Evolutionary conservation across 352 stramenopile species (phyloP).

Genomic region (Pythium aristosporum): DNA sequence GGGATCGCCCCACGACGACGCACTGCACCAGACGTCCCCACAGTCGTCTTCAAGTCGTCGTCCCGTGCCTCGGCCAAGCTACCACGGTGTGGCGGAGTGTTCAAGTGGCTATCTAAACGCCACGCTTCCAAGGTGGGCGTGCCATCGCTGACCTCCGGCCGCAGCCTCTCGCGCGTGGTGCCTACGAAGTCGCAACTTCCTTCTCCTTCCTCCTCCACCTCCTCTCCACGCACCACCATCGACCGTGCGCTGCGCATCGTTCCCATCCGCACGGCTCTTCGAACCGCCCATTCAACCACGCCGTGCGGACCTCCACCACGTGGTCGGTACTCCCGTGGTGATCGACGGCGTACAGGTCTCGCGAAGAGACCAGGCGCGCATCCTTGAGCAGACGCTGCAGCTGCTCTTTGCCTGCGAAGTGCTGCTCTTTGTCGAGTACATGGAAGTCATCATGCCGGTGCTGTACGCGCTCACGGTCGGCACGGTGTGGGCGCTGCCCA

Average conservation of each 20-base stretch:
- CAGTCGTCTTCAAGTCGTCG: constrained; percentile 6
- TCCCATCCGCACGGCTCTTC: background rate
- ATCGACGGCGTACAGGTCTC: constrained; percentile 22
- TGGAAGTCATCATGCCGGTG: constrained; percentile 25
- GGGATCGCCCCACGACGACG: too few relatives aligned
- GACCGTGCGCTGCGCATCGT: background rate
- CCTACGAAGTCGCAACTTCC: too few relatives aligned
- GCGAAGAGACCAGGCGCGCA: constrained; percentile 23
- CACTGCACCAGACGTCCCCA: background rate
- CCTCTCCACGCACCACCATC: background rate
- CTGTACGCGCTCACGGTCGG: constrained; percentile 6
- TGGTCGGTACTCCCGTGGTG: background rate
- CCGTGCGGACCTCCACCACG: too few relatives aligned
- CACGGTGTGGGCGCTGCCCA: constrained; percentile 7
- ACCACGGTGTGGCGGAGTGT: too few relatives aligned
- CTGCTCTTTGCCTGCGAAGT: constrained; percentile 25
- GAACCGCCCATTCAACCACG: too few relatives aligned
- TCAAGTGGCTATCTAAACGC: too few relatives aligned
- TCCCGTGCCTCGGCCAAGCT: background rate
- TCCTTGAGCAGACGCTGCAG: constrained; percentile 32
- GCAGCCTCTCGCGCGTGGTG: too few relatives aligned
- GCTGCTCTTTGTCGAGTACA: constrained; percentile 34
- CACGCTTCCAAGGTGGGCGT: too few relatives aligned
- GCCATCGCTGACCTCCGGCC: too few relatives aligned
- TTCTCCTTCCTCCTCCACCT: too few relatives aligned